Evolutionary conservation across 352 stramenopile species (phyloP), one percentile per base, ranked within the genome.

Genomic region (Phytophthora syringae): DNA sequence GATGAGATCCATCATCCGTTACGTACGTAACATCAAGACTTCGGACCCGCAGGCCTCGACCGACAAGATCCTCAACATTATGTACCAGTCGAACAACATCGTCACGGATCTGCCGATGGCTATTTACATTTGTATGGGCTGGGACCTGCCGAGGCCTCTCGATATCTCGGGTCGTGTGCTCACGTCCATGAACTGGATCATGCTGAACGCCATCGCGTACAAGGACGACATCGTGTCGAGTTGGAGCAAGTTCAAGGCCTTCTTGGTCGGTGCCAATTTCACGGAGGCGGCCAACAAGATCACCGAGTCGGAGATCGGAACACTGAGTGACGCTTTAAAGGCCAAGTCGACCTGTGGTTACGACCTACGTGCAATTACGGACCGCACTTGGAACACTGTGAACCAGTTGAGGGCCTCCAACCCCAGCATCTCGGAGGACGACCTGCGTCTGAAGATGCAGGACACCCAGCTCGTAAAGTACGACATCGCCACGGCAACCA

Each of bases 81-180:
- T 92, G 34, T 72, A 69, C 57, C 84, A 92, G 63, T 79, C 79
- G 6, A 64, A 92, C 60, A 80, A 90, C 18, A 70, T 78, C 2
- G 61, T 88, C 5, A 76, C 72, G 34, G 83, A 92, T 32, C 43
- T 90, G 39, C 83, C 83, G 0, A 67, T 83, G n/a, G 81, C 77
- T 2, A 68, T 87, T 16, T 62, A 74, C 36, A 72, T 79, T 9
- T 90, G 83, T 32, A 60, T 83, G 27, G 75, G 79, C 0, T 30
- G 74, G 5, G 44, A 72, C 0, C 28, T 64, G 11, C 72, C 76
- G 0, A 47, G 45, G 10, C 18, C 36, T 2, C 58, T 80, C 15
- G 59, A 80, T 30, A 51, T 75, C 21, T 68, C 55, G 1, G 68
- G 67, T 28, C 45, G 79, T 16, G 52, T 88, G 42, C 42, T 79